phyloP scores from a whole-genome alignment of 805 yeast species.

The Scheffersomyces spartinae region DNA sequence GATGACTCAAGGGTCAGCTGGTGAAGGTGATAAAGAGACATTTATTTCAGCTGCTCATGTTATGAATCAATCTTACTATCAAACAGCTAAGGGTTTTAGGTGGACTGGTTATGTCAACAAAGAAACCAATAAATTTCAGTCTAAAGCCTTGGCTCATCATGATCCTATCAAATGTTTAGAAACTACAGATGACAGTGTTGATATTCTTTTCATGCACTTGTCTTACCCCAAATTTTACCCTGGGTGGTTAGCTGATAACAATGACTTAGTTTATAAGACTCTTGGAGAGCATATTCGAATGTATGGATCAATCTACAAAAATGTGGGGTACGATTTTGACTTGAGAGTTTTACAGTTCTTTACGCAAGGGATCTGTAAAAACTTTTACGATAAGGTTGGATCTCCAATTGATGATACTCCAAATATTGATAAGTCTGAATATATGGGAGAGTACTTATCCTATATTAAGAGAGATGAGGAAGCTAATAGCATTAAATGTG shows the following conservation, averaged over 20 bases:
- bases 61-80: conserved; percentile 23
- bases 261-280: conserved; percentile 22
- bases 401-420: conserved; percentile 13
- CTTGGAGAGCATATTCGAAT: conserved; percentile 26
- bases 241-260: conserved; percentile 19
- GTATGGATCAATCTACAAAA: conserved; percentile 22
- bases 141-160: conserved; percentile 15
- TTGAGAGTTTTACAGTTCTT: conserved; percentile 26
- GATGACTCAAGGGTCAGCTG: conserved; percentile 30
- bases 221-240: conserved; percentile 44
- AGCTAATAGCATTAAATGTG: conserved; percentile 16
- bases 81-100: no score
- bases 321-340: conserved; percentile 32
- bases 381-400: conserved; percentile 18
- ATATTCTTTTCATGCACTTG: conserved; percentile 54
- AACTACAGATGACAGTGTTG: no score
- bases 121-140: conserved; percentile 6
- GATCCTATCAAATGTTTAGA: conserved; percentile 12
- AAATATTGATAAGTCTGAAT: conserved; percentile 12
- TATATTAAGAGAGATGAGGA: conserved; percentile 16
- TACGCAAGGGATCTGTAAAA: conserved; percentile 26
- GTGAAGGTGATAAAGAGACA: conserved; percentile 33
- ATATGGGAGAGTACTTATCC: conserved; percentile 20
- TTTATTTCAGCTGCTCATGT: conserved; percentile 31
- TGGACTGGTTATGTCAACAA: conserved; percentile 14